These are phyloP conservation scores for Viridothelium virens DNA, from an alignment of 495 filamentous ascomycete species.

Conservation along the genomic window DNA sequence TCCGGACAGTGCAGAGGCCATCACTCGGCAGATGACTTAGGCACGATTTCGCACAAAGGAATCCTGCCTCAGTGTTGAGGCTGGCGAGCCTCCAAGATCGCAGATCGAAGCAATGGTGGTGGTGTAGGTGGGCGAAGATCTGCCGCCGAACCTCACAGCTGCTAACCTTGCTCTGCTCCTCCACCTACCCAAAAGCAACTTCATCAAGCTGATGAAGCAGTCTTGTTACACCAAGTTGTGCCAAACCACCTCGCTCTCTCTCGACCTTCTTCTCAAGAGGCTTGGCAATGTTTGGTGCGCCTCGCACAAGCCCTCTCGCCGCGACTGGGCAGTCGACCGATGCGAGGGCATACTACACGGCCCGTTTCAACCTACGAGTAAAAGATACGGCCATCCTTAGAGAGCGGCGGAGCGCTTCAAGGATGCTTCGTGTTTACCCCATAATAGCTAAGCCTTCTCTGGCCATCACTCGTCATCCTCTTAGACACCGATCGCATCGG, in stretches of 20 bases:
- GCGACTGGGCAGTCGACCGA: not conserved
- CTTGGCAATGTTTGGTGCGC: not conserved
- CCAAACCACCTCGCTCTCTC: not conserved
- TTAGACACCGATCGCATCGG: not conserved
- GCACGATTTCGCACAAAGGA: too few relatives aligned
- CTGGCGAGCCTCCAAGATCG: not conserved
- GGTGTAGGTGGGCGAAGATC: not conserved
- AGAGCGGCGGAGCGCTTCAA: not conserved
- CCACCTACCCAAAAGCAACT: not conserved
- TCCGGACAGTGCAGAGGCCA: not conserved
- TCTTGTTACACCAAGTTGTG: not conserved
- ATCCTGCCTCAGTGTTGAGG: not conserved
- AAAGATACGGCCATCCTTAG: not conserved
- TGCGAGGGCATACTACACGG: not conserved
- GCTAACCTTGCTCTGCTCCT: not conserved
- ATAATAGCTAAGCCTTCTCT: not conserved
- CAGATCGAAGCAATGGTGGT: not conserved
- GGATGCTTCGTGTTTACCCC: constrained; percentile 7
- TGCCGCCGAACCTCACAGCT: not conserved
- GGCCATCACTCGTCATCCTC: not conserved
- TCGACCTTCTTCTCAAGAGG: not conserved
- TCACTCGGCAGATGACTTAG: not conserved
- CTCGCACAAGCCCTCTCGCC: not conserved
- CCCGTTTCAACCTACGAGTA: not conserved
- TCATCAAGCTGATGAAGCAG: not conserved